phyloP scores from a whole-genome alignment of 768 basidiomycete genomes.

The Melanogaster broomeanus region DNA sequence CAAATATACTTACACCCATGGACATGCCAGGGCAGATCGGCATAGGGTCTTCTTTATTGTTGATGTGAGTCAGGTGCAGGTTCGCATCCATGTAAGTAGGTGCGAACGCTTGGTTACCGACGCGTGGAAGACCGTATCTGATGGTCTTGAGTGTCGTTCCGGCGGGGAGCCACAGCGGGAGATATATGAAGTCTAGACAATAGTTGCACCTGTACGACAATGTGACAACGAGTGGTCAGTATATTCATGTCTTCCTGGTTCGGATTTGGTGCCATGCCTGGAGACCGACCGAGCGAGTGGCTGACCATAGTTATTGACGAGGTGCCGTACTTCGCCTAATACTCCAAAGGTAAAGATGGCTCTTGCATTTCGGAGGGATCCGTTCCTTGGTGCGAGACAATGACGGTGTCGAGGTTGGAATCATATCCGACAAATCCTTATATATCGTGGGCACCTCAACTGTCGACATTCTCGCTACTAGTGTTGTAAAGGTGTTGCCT shows the following conservation, averaged over 20 bases:
- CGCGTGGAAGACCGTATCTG: conserved; percentile 37
- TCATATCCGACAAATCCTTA: conserved; percentile 55
- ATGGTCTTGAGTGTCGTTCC: conserved; percentile 29
- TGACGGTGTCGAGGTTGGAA: conserved; percentile 32
- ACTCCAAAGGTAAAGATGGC: conserved; percentile 34
- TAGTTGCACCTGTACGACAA: conserved; percentile 30
- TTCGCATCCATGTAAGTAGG: conserved; percentile 52
- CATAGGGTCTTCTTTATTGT: conserved; percentile 45
- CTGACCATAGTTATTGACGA: conserved; percentile 45
- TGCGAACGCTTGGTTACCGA: conserved; percentile 61
- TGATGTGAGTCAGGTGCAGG: conserved; percentile 48
- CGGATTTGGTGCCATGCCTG: neutral
- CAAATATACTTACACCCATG: conserved; percentile 20
- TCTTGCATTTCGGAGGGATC: conserved; percentile 24
- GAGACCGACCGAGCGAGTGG: conserved; percentile 39
- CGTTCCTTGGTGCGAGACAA: conserved; percentile 38
- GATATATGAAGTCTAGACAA: conserved; percentile 38
- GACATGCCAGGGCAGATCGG: conserved; percentile 36
- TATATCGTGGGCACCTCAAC: neutral
- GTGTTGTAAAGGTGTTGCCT: conserved; percentile 2
- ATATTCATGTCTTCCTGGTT: neutral
- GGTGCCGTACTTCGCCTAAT: conserved; percentile 36
- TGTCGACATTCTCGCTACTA: neutral
- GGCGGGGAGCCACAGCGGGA: conserved; percentile 33
- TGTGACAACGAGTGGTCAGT: neutral